Base-by-base conservation (phyloP, 495 filamentous ascomycete genomes). In the Xylaria intraflava region DNA sequence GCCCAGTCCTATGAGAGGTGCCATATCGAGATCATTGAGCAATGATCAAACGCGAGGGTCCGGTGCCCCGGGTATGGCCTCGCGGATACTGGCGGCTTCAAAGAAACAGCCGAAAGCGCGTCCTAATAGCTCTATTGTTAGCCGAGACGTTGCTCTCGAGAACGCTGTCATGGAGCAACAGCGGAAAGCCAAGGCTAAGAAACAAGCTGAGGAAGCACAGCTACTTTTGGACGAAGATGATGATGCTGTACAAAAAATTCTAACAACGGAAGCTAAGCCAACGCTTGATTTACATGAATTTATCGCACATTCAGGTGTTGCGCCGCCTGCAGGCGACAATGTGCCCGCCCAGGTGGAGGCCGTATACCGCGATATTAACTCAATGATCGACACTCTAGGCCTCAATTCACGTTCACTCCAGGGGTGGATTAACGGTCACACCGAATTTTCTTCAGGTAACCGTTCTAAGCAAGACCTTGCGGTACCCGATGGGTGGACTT, bases 381-480 rank as follows among this genome's bases (percentile, higher is more conserved):
- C 86, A 11, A 99, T 97, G 93, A 80, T 97, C 24, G 90, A 96
- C 62, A 90, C 87, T 2, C 68, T 96, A 17, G 94, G 91, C 6
- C 76, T 97, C 29, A 96, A 96, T 66, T 83, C 86, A 23, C 83
- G 88, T 4, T 80, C 84, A 10, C 68, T 99, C 23, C 72, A 82
- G 41, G 78, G 80, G 0, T 99, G 89, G 64, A 76, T 88, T 23
- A 72, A 75, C 31, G 84, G 83, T 19, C 86, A 91, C 51, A 72
- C 58, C 0, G 65, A 78, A 27, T 65, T 79, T 29, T 71, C 71
- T 46, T 74, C 82, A 49, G 68, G 64, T 16, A 70, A 72, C 1
- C 76, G 83, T 49, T 65, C 65, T 2, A 69, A 76, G 35, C 71
- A 82, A 40, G 76, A 87, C 51, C 77, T 94, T 11, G 79, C 84